Evolutionary conservation across 1,284 basidiomycete genomes (phyloP), one percentile per base, ranked within the genome.

Genomic region (Hymenochaete sp.): DNA sequence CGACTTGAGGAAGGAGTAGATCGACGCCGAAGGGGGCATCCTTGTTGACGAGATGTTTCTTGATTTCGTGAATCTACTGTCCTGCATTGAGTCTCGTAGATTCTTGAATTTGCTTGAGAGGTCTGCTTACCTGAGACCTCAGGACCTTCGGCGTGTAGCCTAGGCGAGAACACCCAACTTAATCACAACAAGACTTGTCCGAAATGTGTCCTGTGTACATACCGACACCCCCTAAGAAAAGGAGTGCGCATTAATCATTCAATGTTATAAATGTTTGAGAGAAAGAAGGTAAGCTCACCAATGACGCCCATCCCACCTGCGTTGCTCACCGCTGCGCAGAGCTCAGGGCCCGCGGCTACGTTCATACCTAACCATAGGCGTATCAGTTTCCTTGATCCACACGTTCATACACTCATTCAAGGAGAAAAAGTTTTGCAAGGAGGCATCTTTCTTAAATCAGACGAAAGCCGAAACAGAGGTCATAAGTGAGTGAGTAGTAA

Each of bases 11-110:
- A 50, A 93, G 67, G 19, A 89, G 68, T 9, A 93, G 70, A 61
- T 92, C 89, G 25, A 92, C 70, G n/a, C 82, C 90, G 54, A 92
- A 92, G 0, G 88, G 85, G 5, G 81, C 83, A 53, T 75, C 72
- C 63, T 77, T 75, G 63, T 88, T 73, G 51, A 81, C 75, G 7
- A 92, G 69, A 55, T 77, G 63, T 32, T 67, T 74, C 59, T 79
- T 82, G 56, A 92, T 71, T 54, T 87, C 79, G 27, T 77, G 66
- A 38, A 85, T 92, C 76, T 89, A 62, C n/a, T n/a, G n/a, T 83
- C 9, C 67, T 70, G 13, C 70, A 65, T 53, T 73, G 70, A 27
- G n/a, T n/a, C n/a, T n/a, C n/a, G n/a, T n/a, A n/a, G n/a, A n/a
- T n/a, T n/a, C n/a, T n/a, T n/a, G n/a, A n/a, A n/a, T n/a, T n/a